Evolutionary conservation across 1,284 basidiomycete genomes (phyloP).

Genomic region (Sporisorium sorghi): DNA sequence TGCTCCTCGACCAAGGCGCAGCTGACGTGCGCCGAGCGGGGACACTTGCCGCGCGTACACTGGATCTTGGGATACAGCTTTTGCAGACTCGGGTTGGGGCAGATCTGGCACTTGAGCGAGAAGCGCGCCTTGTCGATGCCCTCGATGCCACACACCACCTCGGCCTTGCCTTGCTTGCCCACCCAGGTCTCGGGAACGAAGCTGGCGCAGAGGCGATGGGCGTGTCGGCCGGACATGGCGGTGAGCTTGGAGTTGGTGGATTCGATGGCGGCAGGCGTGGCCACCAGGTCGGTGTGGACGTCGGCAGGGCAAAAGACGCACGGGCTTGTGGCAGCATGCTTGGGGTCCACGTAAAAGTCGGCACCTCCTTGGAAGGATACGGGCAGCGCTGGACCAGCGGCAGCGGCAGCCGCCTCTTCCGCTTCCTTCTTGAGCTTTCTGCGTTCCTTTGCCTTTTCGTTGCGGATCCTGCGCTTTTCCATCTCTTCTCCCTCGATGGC

Average conservation of each 20-base stretch:
- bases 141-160: constrained; percentile 58
- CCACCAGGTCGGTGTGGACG: constrained; percentile 49
- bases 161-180: constrained; percentile 42
- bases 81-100: constrained; percentile 77
- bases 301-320: constrained; percentile 70
- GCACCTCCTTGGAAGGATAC: constrained; percentile 36
- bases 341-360: constrained; percentile 43
- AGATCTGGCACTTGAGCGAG: constrained; percentile 81
- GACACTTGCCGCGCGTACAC: constrained; percentile 91
- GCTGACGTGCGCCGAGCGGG: constrained; percentile 90
- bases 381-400: constrained; percentile 19
- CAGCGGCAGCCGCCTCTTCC: constrained; percentile 27
- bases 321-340: constrained; percentile 25
- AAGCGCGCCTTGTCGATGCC: constrained; percentile 61
- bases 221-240: constrained; percentile 42
- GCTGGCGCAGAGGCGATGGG: constrained; percentile 66
- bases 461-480: constrained; percentile 39
- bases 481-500: constrained; percentile 46
- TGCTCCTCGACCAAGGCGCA: constrained; percentile 75
- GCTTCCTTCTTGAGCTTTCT: constrained; percentile 34
- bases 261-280: constrained; percentile 36
- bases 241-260: constrained; percentile 34
- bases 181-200: constrained; percentile 67
- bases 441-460: constrained; percentile 48
- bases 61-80: constrained; percentile 90